Evolutionary conservation across 2,329 filamentous ascomycete species (phyloP).

Genomic region (Sclerotinia borealis): DNA sequence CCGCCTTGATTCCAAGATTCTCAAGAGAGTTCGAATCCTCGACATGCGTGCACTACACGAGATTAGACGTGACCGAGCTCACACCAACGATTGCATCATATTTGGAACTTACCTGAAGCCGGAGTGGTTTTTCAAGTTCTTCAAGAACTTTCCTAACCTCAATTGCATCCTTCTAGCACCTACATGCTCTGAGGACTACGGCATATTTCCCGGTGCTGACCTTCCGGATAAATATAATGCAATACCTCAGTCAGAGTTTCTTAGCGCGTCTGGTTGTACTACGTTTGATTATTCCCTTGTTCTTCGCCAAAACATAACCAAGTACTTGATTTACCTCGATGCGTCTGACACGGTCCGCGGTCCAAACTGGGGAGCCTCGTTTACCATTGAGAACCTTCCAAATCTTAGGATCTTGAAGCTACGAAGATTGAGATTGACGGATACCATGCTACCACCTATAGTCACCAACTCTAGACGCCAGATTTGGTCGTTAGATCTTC

Average conservation of each 20-base stretch:
- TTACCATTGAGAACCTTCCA: conserved; percentile 31
- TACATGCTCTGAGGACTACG: background rate
- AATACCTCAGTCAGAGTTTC: background rate
- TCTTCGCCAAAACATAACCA: background rate
- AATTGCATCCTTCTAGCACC: conserved; percentile 3
- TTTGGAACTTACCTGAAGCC: background rate
- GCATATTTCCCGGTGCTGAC: background rate
- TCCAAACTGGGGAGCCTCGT: conserved; percentile 18
- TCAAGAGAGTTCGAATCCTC: background rate
- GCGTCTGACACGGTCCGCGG: conserved; percentile 15
- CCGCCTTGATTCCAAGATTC: conserved; percentile 25
- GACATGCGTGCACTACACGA: conserved; percentile 1
- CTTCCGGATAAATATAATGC: background rate
- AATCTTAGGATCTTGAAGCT: conserved; percentile 48
- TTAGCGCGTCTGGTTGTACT: background rate
- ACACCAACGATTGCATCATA: background rate
- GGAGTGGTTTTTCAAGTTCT: background rate
- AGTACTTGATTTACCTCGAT: conserved; percentile 21
- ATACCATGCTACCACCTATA: conserved; percentile 33
- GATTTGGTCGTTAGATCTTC: conserved; percentile 54
- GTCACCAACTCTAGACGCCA: conserved; percentile 35
- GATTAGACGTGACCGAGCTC: background rate
- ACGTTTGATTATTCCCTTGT: background rate
- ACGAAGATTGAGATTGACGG: conserved; percentile 42
- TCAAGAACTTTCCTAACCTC: background rate